Evolutionary conservation across 495 filamentous ascomycete species (phyloP), one percentile per base, ranked within the genome.

Genomic region (Bombardia bombarda): DNA sequence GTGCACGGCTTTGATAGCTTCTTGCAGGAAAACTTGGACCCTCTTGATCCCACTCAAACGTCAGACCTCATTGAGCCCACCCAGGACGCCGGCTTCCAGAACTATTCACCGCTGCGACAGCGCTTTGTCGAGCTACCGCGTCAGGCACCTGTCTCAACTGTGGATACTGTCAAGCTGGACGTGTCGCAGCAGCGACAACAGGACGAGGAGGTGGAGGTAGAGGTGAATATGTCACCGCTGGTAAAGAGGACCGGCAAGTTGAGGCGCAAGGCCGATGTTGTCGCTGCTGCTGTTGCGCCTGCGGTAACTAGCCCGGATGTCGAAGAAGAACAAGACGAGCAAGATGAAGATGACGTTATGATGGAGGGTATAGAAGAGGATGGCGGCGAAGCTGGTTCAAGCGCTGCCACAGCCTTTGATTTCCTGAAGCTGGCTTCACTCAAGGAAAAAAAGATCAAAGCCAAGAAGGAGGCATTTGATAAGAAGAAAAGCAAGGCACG

Each of bases 401-500:
- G 32, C n/a, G 13, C 31, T 23, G 43, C 46, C 41, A 58, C 53
- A 45, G 84, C 80, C 0, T 95, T 95, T 55, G 72, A 75, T 40
- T 58, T 84, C n/a, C 81, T 95, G 79, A 79, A 80, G 53, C 82
- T 83, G 49, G 80, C 78, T 0, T 64, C 79, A 0, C 78, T 69
- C 57, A 61, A 63, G 47, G 63, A 77, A 56, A 80, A 82, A 47
- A 56, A 65, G 19, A 49, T 46, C 40, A 61, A 65, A 28, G 50
- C 51, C 2, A 51, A 55, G 3, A 51, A 55, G 3, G 64, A 74
- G 17, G 63, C 68, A 7, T 94, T 86, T 50, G 76, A 94, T 60
- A 92, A 84, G 67, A 86, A 82, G 53, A 92, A 83, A 57, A 93
- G 86, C 62, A 84, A 88, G 53, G 90, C 88, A 0, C 88, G 80